Evolutionary conservation across 1,284 basidiomycete species (phyloP), one percentile per base, ranked within the genome.

Genomic region (Vanrija pseudolonga): DNA sequence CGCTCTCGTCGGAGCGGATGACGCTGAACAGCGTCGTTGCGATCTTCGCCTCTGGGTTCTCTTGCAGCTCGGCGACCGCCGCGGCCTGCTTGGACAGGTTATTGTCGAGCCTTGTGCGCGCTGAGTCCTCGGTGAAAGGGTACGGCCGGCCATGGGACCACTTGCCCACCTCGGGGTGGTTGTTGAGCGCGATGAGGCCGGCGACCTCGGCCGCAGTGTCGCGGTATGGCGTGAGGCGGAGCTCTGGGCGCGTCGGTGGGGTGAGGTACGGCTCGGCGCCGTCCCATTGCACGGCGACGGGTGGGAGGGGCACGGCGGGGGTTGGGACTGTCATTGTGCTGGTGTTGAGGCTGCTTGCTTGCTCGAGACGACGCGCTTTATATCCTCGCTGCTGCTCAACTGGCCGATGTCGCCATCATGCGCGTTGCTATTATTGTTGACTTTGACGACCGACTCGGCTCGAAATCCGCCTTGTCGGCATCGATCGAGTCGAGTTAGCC

Each of bases 191-290:
- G 7, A 26, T 19, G n/a, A n/a, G n/a, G n/a, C 48, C 44, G 48
- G 6, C 7, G 38, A n/a, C n/a, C n/a, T n/a, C n/a, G n/a, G n/a
- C n/a, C n/a, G n/a, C n/a, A n/a, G n/a, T 26, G 22, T 38, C 36
- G 12, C 42, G 41, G 36, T 43, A 45, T n/a, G 49, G 49, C 15
- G 49, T 51, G 36, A 51, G 19, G 2, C 8, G 6, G 12, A 51
- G 14, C 2, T 17, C 9, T n/a, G 39, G 17, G n/a, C 8, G 17
- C n/a, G 7, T 7, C n/a, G 32, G 3, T 3, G 20, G 2, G 17
- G 17, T 7, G 32, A 51, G 36, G 42, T 18, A 51, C 9, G 49
- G 49, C 49, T 51, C 48, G 20, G 26, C 42, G 32, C 32, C 42
- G 42, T 45, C 18, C 49, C 49, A 51, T 6, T 51, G 41, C 3